Base-by-base conservation (phyloP, 169 alveolate genomes). In the Plasmodium gaboni region DNA sequence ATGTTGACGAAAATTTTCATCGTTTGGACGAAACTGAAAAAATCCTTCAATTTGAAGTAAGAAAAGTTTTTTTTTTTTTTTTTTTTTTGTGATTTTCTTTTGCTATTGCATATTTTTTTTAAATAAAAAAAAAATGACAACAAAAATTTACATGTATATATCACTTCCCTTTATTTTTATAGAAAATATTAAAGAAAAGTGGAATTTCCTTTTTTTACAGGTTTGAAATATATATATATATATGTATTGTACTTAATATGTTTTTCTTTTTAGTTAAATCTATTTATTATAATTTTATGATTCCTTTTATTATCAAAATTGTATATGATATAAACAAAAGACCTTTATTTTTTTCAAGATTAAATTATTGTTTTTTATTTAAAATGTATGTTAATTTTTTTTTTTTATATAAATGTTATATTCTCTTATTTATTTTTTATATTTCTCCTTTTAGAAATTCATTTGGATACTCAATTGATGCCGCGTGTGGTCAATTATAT, bases 401-500 rank as follows among this genome's bases (percentile, higher is more conserved):
- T 38, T 38, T 72, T 72, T 8, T 38, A 26, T 24, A 9, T 53
- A n/a, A n/a, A 2, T 19, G 53, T 26, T 55, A 5, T 72, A 24
- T 74, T 22, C 46, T 26, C 59, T 42, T 68, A 2, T 12, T 17
- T 53, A 28, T 28, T 42, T 17, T 17, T 59, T 19, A 28, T 72
- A 15, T 19, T 44, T 28, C 28, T 26, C 12, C 7, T 24, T 59
- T 19, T 64, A 94, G 97, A 64, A 93, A 95, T 72, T 94, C 93
- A 74, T 95, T 94, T 59, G 97, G 97, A 10, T 89, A 92, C 74
- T 64, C 92, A 22, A 95, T 95, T 44, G 97, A 95, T 59, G 97
- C 97, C 1, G 97, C 97, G 12, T 95, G 97, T 53, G 97, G 97
- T 44, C 97, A 95, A 55, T 92, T 95, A 50, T 93, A 73, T 55